Evolutionary conservation across 2,329 filamentous ascomycete species (phyloP).

Genomic region (Triangularia setosa): DNA sequence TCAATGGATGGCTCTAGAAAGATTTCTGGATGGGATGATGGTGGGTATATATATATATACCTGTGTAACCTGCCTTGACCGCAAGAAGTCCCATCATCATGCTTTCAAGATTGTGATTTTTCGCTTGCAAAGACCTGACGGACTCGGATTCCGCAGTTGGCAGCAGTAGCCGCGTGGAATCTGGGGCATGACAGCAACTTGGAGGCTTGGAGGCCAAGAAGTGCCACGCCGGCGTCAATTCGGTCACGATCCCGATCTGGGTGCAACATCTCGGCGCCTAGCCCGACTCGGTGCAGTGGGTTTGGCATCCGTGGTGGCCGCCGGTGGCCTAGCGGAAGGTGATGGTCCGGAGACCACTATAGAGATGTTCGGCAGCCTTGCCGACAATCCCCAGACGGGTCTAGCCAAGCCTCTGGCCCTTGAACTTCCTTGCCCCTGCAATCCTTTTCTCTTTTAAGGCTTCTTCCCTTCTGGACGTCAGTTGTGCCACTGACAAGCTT

Average conservation of each 20-base stretch:
- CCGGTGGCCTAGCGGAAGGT: constrained; percentile 12
- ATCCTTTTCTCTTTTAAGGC: neutral
- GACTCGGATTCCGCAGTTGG: neutral
- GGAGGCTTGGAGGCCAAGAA: neutral
- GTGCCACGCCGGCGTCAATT: constrained; percentile 3
- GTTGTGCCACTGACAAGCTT: neutral
- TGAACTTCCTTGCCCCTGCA: neutral
- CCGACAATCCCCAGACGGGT: constrained; percentile 19
- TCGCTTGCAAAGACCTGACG: neutral
- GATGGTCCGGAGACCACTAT: constrained; percentile 12
- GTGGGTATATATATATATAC: constrained; percentile 12
- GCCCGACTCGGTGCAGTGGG: constrained; percentile 10
- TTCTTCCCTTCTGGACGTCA: neutral
- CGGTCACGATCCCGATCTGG: constrained; percentile 5
- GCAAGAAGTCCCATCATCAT: neutral
- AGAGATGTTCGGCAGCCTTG: constrained; percentile 17
- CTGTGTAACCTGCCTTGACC: neutral
- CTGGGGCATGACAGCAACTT: neutral
- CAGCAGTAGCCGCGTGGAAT: neutral
- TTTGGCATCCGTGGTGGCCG: constrained; percentile 1
- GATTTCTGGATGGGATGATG: neutral
- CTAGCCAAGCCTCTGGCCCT: constrained; percentile 23
- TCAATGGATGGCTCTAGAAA: neutral
- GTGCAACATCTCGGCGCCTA: constrained; percentile 20
- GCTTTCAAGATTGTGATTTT: neutral